Conservation (phyloP, 768 basidiomycete genomes). For the Pleurotus salmoneostramineus region DNA sequence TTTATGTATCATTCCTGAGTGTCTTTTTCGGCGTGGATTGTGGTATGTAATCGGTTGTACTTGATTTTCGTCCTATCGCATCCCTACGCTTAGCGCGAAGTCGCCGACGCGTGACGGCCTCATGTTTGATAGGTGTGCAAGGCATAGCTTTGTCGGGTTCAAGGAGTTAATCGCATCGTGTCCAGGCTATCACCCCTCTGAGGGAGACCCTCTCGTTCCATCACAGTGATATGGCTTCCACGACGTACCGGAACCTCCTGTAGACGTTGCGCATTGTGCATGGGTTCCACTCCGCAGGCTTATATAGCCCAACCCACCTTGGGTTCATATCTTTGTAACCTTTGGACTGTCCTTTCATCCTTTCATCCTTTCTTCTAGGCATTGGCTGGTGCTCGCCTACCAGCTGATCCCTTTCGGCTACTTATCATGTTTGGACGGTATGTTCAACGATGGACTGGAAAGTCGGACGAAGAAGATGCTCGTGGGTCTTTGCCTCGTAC, state of each 20-base stretch:
- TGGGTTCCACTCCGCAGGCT: slow-evolving; percentile 6
- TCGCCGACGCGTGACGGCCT: neutral
- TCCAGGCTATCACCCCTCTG: neutral
- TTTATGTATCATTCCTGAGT: neutral
- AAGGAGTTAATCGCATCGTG: neutral
- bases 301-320: neutral
- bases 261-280: slow-evolving; percentile 4
- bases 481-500: neutral
- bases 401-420: neutral
- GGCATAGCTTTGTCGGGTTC: neutral
- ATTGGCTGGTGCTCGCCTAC: neutral
- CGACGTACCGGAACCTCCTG: neutral
- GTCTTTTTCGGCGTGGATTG: neutral
- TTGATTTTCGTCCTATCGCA: neutral
- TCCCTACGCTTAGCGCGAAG: slow-evolving; percentile 8
- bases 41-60: neutral
- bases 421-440: neutral
- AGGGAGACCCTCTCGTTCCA: neutral
- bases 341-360: neutral
- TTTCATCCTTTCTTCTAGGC: neutral
- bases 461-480: neutral
- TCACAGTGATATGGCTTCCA: neutral
- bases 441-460: neutral
- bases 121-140: neutral
- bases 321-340: neutral